Percentiles rank a stretch among this genome's conserved stretches.
Conservation (phyloP, 768 basidiomycete genomes). For the Chlorophyllum brunneum region DNA sequence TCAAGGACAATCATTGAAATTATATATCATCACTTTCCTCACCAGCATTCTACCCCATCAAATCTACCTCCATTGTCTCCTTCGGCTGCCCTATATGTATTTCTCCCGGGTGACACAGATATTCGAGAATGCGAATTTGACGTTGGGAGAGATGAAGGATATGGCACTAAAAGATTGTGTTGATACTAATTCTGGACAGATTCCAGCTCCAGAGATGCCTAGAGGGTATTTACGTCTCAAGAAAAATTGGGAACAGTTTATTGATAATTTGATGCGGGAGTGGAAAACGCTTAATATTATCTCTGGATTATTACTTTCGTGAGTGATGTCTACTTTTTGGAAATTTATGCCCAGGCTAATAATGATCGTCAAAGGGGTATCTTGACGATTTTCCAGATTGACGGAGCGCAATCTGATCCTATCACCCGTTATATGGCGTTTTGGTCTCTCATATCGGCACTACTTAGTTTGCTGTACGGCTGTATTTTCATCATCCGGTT, state of each 20-base stretch:
- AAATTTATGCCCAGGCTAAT: not conserved
- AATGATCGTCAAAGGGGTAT: constrained; percentile 20
- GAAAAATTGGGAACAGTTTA: constrained; percentile 14
- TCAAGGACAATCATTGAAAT: too few relatives aligned
- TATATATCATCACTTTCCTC: constrained; percentile 17
- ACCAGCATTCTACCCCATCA: constrained; percentile 27
- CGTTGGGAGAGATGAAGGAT: constrained; percentile 48
- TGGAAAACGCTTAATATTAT: constrained; percentile 17
- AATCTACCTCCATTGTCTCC: constrained; percentile 34
- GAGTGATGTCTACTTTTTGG: not conserved
- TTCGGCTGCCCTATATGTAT: constrained; percentile 60
- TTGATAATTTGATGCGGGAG: constrained; percentile 14
- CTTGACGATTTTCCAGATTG: constrained; percentile 28
- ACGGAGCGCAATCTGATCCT: constrained; percentile 40
- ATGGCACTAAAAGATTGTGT: constrained; percentile 31
- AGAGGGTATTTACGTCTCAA: constrained; percentile 18
- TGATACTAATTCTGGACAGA: constrained; percentile 7
- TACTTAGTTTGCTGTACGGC: constrained; percentile 58
- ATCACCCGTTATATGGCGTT: constrained; percentile 51
- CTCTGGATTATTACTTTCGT: constrained; percentile 14
- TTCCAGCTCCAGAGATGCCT: constrained; percentile 10
- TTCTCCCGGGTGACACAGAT: constrained; percentile 62
- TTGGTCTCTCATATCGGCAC: constrained; percentile 49
- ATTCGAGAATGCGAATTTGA: constrained; percentile 61
- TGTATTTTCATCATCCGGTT: constrained; percentile 64